Percentiles rank a stretch among this genome's conserved stretches.
phyloP scores from a whole-genome alignment of 2,329 filamentous ascomycete species.

The Exophiala alcalophila region DNA sequence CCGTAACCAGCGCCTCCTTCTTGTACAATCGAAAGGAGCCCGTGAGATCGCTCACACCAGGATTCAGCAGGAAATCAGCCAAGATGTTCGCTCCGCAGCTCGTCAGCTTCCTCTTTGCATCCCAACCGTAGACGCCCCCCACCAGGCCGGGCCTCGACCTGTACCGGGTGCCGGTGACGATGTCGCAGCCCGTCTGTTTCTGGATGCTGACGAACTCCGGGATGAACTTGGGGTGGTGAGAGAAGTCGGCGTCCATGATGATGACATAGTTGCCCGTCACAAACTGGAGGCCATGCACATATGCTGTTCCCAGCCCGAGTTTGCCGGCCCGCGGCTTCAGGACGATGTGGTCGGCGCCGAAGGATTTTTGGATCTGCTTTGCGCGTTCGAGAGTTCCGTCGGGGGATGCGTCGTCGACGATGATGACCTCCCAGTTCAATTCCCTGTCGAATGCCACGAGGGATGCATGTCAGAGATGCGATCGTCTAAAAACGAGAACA shows the following conservation, averaged over 20 bases:
- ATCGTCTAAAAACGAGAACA: too few relatives aligned
- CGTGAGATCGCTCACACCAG: constrained; percentile 92
- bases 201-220: constrained; percentile 86
- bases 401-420: constrained; percentile 96
- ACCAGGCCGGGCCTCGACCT: constrained; percentile 60
- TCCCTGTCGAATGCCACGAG: constrained; percentile 66
- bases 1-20: constrained; percentile 81
- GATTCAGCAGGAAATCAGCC: constrained; percentile 87
- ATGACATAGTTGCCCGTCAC: constrained; percentile 91
- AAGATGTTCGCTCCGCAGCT: constrained; percentile 89
- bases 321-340: constrained; percentile 90
- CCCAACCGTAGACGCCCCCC: constrained; percentile 93
- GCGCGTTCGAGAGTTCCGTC: constrained; percentile 92
- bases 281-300: constrained; percentile 90
- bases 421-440: constrained; percentile 94
- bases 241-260: constrained; percentile 99
- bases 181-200: constrained; percentile 77
- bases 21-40: constrained; percentile 95
- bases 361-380: constrained; percentile 82
- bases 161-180: constrained; percentile 94
- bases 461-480: too few relatives aligned
- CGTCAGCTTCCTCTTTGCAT: constrained; percentile 74
- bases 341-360: constrained; percentile 69
- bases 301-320: constrained; percentile 93
- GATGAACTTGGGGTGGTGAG: constrained; percentile 98